These are phyloP conservation scores for Gomphus bonarii DNA, from an alignment of 1,284 basidiomycete species.

Conservation along the genomic window DNA sequence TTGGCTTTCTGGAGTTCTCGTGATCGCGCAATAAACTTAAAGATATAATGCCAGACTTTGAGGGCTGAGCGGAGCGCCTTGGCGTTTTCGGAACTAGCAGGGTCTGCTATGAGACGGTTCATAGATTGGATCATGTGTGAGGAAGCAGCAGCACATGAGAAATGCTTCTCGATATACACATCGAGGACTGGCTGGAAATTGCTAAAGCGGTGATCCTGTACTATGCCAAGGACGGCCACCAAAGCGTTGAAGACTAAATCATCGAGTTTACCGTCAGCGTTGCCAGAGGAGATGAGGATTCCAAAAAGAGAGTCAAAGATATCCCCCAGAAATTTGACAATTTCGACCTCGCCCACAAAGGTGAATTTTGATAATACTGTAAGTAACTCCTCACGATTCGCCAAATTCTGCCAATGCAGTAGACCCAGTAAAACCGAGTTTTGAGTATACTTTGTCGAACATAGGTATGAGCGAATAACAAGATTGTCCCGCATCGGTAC, in stretches of 20 bases:
- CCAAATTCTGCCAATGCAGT: conserved; percentile 73
- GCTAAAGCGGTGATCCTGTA: conserved; percentile 91
- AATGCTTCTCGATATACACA: conserved; percentile 88
- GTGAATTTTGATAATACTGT: conserved; percentile 79
- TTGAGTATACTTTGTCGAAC: conserved; percentile 90
- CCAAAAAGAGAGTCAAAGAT: conserved; percentile 93
- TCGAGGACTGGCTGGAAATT: conserved; percentile 92
- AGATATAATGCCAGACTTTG: conserved; percentile 95
- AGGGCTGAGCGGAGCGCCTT: conserved; percentile 77
- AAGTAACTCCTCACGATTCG: conserved; percentile 58
- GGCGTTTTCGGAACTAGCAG: conserved; percentile 65
- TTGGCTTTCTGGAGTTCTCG: conserved; percentile 80
- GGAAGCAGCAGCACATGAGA: conserved; percentile 68
- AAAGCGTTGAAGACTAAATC: conserved; percentile 84
- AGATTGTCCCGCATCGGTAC: conserved; percentile 71
- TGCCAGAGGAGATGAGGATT: conserved; percentile 70
- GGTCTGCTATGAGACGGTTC: conserved; percentile 72
- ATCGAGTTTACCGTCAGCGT: conserved; percentile 74
- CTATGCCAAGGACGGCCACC: conserved; percentile 82
- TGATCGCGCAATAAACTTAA: conserved; percentile 86
- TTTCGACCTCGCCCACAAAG: conserved; percentile 87
- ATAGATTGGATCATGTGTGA: conserved; percentile 81
- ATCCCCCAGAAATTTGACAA: conserved; percentile 88
- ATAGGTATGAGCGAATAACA: conserved; percentile 80
- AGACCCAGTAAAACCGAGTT: conserved; percentile 79